These are phyloP conservation scores for Stagonosporopsis rhizophila DNA, from an alignment of 2,329 filamentous ascomycete species.

Conservation along the genomic window DNA sequence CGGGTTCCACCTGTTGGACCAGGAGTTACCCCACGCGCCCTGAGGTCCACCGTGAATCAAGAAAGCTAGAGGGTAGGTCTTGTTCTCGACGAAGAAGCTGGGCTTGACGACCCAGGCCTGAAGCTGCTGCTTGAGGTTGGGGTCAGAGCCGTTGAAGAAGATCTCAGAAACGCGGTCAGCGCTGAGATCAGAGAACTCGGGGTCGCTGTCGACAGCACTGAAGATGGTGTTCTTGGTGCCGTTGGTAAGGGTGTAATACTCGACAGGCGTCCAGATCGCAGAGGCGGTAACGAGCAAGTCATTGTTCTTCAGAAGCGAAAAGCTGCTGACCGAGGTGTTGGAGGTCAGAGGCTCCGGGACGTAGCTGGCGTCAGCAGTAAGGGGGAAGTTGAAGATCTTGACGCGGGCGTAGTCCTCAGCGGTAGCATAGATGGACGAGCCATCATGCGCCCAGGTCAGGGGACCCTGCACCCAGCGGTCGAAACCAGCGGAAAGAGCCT, in stretches of 20 bases:
- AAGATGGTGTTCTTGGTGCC: conserved; percentile 53
- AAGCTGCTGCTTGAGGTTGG: conserved; percentile 61
- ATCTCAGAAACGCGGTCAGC: conserved; percentile 70
- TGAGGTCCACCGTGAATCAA: conserved; percentile 86
- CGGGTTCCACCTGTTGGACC: conserved; percentile 85
- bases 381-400: conserved; percentile 67
- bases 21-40: conserved; percentile 74
- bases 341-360: conserved; percentile 52
- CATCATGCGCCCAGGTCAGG: conserved; percentile 42
- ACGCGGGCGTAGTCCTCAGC: conserved; percentile 45
- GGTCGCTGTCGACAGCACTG: conserved; percentile 69
- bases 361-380: conserved; percentile 62
- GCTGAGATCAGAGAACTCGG: conserved; percentile 70
- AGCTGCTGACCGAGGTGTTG: conserved; percentile 43
- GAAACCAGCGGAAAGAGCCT: conserved; percentile 36
- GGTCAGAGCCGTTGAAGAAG: conserved; percentile 71
- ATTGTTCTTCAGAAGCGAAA: conserved; percentile 67
- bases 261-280: conserved; percentile 42
- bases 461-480: conserved; percentile 41
- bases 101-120: conserved; percentile 73
- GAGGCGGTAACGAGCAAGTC: conserved; percentile 54
- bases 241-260: conserved; percentile 39
- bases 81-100: conserved; percentile 67
- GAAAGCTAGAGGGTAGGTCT: conserved; percentile 80
- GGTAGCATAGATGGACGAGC: conserved; percentile 41